These are phyloP conservation scores for Sarocladium strictum DNA, from an alignment of 2,329 filamentous ascomycete species.

Conservation along the genomic window DNA sequence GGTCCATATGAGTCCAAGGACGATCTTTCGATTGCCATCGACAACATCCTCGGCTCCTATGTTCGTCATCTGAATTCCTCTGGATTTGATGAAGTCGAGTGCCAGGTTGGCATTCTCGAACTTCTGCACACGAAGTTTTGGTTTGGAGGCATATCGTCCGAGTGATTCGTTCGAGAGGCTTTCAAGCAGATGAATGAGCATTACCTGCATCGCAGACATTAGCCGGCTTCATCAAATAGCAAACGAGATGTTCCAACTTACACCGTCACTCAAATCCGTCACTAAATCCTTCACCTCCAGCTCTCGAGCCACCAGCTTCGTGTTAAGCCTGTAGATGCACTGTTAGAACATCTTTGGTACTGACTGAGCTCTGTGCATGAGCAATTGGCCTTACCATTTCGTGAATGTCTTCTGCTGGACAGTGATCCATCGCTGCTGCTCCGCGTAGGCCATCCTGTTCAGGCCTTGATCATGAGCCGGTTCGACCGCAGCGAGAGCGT, in stretches of 20 bases:
- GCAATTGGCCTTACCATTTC: conserved; percentile 59
- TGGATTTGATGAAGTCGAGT: conserved; percentile 84
- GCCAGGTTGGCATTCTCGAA: conserved; percentile 98
- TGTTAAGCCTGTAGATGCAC: conserved; percentile 75
- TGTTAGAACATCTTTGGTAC: background rate
- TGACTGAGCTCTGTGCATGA: background rate
- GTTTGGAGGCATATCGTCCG: conserved; percentile 92
- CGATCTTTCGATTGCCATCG: conserved; percentile 96
- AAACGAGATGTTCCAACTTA: conserved; percentile 42
- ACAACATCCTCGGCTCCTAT: conserved; percentile 98
- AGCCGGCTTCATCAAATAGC: background rate
- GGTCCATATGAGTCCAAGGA: conserved; percentile 95
- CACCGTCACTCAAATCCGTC: conserved; percentile 85
- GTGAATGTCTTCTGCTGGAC: conserved; percentile 99
- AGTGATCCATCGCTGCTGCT: conserved; percentile 63
- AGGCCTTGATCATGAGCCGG: conserved; percentile 44
- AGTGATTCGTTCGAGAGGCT: conserved; percentile 92
- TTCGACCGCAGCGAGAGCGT: conserved; percentile 39
- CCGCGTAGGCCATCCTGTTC: conserved; percentile 56
- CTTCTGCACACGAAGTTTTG: conserved; percentile 89
- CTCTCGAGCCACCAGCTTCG: conserved; percentile 75
- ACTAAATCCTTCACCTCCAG: conserved; percentile 84
- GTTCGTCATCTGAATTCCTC: conserved; percentile 95
- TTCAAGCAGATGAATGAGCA: conserved; percentile 95
- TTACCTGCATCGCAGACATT: conserved; percentile 53